Evolutionary conservation across 176 grass and related monocot species (phyloP), one percentile per base, ranked within the genome.

Genomic region (Musa beccarii): DNA sequence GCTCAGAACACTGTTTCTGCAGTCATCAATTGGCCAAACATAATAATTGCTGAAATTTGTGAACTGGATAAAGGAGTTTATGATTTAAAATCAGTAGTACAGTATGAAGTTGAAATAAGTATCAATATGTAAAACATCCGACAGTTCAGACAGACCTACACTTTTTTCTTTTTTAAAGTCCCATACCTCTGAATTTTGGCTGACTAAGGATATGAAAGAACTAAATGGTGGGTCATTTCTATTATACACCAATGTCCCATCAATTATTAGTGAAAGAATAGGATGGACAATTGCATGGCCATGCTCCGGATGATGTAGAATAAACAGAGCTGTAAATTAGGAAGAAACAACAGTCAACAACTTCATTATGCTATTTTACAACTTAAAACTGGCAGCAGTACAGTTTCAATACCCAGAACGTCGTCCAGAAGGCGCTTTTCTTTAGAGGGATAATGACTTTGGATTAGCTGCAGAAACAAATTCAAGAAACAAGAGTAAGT

Each of bases 281-380:
- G 96, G 96, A 89, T 99, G 96, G 69, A 87, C 80, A 82, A 99
- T 83, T 71, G 91, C 86, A 84, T 99, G 96, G 66, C 96, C 96
- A 82, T 99, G 96, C 79, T 95, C 91, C 0, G 96, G 96, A 86
- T 99, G 96, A 75, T 99, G 91, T 81, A 99, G 88, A 76, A 99
- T 87, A 88, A 99, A 99, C 75, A 86, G 90, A 80, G 96, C 96
- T 99, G 83, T 29, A 81, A 50, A 72, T 61, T 73, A 86, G 80
- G 53, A 77, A 80, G 76, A 57, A 66, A 59, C 14, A 8, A 53
- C 22, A 8, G 59, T 84, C 54, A 87, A 13, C 53, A 49, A 50
- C 49, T 54, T 49, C 10, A 75, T 61, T 7, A 52, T 24, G 49
- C 10, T 52, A 24, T 7, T 24, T 54, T 23, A 17, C n/a, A 61